Percentiles rank a stretch among this genome's conserved stretches.
phyloP scores from a whole-genome alignment of 768 basidiomycete species.

The Suillus americanus region DNA sequence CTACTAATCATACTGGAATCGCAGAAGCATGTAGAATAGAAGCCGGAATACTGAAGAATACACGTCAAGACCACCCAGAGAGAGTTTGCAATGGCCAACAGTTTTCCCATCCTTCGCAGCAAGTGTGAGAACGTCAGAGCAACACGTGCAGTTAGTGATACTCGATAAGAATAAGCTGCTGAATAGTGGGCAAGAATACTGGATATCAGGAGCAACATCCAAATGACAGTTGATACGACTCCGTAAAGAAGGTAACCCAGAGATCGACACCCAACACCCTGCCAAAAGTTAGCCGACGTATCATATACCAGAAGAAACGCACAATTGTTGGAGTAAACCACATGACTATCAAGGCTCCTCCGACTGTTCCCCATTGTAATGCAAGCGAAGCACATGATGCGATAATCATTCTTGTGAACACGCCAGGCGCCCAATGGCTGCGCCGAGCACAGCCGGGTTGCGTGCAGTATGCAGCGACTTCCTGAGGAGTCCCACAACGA shows the following conservation, averaged over 20 bases:
- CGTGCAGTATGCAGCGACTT: slow-evolving; percentile 15
- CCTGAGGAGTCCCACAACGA: slow-evolving; percentile 8
- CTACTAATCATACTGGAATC: slow-evolving; percentile 13
- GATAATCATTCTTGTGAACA: slow-evolving; percentile 17
- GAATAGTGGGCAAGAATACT: slow-evolving; percentile 7
- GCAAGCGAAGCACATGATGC: slow-evolving; percentile 21
- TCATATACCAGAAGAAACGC: background rate
- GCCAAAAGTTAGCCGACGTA: background rate
- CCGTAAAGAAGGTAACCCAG: slow-evolving; percentile 22
- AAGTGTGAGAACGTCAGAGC: slow-evolving; percentile 5
- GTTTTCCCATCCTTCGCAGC: slow-evolving; percentile 18
- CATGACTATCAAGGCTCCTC: slow-evolving; percentile 22
- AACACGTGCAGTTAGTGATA: background rate
- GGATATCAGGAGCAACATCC: slow-evolving; percentile 19
- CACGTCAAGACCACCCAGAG: slow-evolving; percentile 18
- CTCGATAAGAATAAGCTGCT: background rate
- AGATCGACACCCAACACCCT: slow-evolving; percentile 24
- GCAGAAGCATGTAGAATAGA: slow-evolving; percentile 24
- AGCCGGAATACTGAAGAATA: slow-evolving; percentile 21
- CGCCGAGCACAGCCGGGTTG: slow-evolving; percentile 1
- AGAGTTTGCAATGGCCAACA: slow-evolving; percentile 19
- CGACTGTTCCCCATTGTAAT: slow-evolving; percentile 26
- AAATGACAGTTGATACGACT: slow-evolving; percentile 18
- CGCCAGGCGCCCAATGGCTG: slow-evolving; percentile 17
- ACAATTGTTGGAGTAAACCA: slow-evolving; percentile 24